These are phyloP conservation scores for Vanrija pseudolonga DNA, from an alignment of 1,284 basidiomycete genomes.

Conservation along the genomic window DNA sequence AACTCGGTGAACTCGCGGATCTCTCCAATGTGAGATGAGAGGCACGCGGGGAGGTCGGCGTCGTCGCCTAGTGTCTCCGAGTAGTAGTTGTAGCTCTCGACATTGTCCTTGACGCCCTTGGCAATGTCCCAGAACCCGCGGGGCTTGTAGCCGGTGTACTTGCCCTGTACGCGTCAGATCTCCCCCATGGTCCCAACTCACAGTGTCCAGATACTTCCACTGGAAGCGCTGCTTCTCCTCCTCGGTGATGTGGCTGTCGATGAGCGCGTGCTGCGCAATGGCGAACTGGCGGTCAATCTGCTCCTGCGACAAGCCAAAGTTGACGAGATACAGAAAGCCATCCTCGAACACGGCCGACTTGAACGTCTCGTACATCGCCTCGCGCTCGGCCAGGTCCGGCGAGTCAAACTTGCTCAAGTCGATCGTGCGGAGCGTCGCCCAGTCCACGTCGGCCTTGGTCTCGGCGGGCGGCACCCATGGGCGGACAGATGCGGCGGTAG, in stretches of 20 bases:
- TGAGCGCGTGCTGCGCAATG: slow-evolving; percentile 21
- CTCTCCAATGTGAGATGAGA: slow-evolving; percentile 26
- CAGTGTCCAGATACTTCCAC: slow-evolving; percentile 20
- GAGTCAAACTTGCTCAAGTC: slow-evolving; percentile 18
- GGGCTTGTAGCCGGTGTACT: slow-evolving; percentile 24
- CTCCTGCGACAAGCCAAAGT: slow-evolving; percentile 25
- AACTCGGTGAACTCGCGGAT: slow-evolving; percentile 38
- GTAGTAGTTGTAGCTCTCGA: slow-evolving; percentile 41
- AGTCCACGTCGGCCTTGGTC: slow-evolving; percentile 24
- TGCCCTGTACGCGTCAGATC: slow-evolving; percentile 35
- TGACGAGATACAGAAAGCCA: slow-evolving; percentile 25
- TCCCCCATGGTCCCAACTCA: slow-evolving; percentile 34
- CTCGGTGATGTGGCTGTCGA: slow-evolving; percentile 12
- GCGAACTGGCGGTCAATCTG: slow-evolving; percentile 23
- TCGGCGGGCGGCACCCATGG: slow-evolving; percentile 21
- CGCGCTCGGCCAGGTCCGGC: slow-evolving; percentile 1
- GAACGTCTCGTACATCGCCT: slow-evolving; percentile 10
- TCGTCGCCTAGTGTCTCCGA: slow-evolving; percentile 25
- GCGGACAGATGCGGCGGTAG: slow-evolving; percentile 1
- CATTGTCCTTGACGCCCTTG: slow-evolving; percentile 20
- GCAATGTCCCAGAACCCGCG: slow-evolving; percentile 20
- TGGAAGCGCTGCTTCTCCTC: slow-evolving; percentile 17
- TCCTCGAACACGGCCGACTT: slow-evolving; percentile 20
- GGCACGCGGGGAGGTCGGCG: slow-evolving; percentile 13
- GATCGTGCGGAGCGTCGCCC: slow-evolving; percentile 21